Percentiles rank a stretch among this genome's conserved stretches.
Evolutionary conservation across 768 basidiomycete species (phyloP).

Genomic region (Russula lepida): DNA sequence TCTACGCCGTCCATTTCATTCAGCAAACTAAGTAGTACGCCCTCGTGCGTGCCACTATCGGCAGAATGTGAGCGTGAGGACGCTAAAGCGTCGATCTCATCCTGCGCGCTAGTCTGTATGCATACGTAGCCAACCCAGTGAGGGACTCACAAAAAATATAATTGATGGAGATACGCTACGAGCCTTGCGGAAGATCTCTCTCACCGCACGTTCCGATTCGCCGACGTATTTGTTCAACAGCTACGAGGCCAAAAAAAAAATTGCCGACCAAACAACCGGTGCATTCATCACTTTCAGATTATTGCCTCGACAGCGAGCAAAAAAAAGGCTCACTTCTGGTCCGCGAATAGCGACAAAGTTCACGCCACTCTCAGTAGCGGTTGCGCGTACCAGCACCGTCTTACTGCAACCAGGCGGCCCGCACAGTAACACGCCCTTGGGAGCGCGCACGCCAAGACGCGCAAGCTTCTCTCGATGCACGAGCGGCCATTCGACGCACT

Average conservation of each 20-base stretch:
- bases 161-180: constrained; percentile 91
- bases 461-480: constrained; percentile 79
- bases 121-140: background rate
- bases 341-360: constrained; percentile 98
- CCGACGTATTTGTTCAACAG: constrained; percentile 95
- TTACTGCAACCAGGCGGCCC: constrained; percentile 98
- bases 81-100: constrained; percentile 94
- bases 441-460: constrained; percentile 79
- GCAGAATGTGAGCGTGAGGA: constrained; percentile 55
- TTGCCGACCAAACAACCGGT: too few relatives aligned
- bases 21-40: constrained; percentile 84
- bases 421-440: constrained; percentile 85
- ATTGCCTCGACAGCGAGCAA: background rate
- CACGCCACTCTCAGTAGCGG: constrained; percentile 88
- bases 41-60: constrained; percentile 60
- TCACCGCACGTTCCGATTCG: constrained; percentile 90
- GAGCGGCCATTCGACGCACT: constrained; percentile 94
- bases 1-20: constrained; percentile 99
- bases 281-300: background rate
- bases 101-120: constrained; percentile 39
- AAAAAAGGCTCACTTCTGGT: constrained; percentile 60
- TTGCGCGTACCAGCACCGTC: constrained; percentile 84
- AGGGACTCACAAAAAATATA: constrained; percentile 73
- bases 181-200: constrained; percentile 94
- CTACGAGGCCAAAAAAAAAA: constrained; percentile 34